Percentiles rank a stretch among this genome's conserved stretches.
phyloP scores from a whole-genome alignment of 257 asterid genomes.

The Buddleja alternifolia region DNA sequence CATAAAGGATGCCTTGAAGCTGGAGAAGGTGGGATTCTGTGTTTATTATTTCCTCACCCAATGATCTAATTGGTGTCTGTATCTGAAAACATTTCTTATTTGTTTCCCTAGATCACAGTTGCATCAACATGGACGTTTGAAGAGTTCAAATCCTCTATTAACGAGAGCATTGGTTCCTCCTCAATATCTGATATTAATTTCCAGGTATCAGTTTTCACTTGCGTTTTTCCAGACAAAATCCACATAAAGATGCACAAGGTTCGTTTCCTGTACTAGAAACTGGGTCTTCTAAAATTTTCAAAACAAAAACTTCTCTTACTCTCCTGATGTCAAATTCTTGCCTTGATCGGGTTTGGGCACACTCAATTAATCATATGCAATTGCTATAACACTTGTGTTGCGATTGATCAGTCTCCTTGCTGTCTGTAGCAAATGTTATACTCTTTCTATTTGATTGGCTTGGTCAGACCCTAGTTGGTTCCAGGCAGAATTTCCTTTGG shows the following conservation, averaged over 20 bases:
- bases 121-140: constrained; percentile 80
- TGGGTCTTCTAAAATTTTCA: neutral
- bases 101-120: constrained; percentile 54
- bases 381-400: too few species aligned
- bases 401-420: too few species aligned
- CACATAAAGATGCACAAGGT: neutral
- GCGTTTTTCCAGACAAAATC: neutral
- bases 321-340: neutral
- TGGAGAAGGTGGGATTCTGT: constrained; percentile 58
- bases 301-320: neutral
- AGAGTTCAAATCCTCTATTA: constrained; percentile 64
- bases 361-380: too few species aligned
- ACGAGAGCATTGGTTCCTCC: constrained; percentile 45
- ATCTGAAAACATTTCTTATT: constrained; percentile 24
- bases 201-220: constrained; percentile 53
- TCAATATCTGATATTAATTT: constrained; percentile 76
- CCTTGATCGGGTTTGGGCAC: too few species aligned
- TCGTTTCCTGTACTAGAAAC: neutral
- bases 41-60: constrained; percentile 22
- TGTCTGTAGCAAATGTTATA: too few species aligned
- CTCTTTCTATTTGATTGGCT: too few species aligned
- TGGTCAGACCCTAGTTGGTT: too few species aligned
- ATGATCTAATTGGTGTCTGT: constrained; percentile 6
- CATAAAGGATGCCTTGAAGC: constrained; percentile 78
- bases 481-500: too few species aligned